phyloP scores from a whole-genome alignment of 805 yeast genomes.

The Suhomyces faveliae region DNA sequence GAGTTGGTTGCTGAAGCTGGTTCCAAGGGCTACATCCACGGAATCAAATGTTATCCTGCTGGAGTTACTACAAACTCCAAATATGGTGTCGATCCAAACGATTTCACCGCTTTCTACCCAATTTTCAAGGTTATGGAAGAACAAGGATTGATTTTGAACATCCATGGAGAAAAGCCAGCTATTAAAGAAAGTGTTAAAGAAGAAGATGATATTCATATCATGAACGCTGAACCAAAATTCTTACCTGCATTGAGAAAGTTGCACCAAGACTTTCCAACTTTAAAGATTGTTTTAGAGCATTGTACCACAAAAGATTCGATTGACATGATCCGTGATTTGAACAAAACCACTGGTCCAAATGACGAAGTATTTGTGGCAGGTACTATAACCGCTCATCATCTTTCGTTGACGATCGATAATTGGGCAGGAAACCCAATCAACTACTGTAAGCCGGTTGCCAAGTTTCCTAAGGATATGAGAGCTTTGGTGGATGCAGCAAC shows the following conservation, averaged over 20 bases:
- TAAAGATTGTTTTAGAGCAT: constrained; percentile 88
- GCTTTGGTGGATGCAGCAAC: constrained; percentile 87
- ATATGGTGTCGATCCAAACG: constrained; percentile 91
- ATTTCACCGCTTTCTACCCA: constrained; percentile 85
- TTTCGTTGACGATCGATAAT: constrained; percentile 81
- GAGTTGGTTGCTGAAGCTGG: constrained; percentile 83
- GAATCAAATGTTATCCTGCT: constrained; percentile 97
- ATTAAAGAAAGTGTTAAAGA: constrained; percentile 47
- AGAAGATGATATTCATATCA: constrained; percentile 70
- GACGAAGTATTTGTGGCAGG: constrained; percentile 69
- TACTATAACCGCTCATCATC: constrained; percentile 93
- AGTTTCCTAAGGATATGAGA: constrained; percentile 77
- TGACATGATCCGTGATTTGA: constrained; percentile 68
- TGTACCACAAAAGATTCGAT: constrained; percentile 92
- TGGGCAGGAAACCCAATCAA: constrained; percentile 97
- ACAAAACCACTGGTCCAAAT: constrained; percentile 35
- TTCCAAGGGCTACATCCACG: constrained; percentile 61
- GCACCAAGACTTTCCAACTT: constrained; percentile 78
- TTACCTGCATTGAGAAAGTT: constrained; percentile 82
- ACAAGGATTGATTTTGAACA: constrained; percentile 71
- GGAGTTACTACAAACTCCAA: constrained; percentile 98
- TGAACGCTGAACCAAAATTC: constrained; percentile 92
- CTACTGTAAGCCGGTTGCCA: constrained; percentile 97
- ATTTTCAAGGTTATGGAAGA: constrained; percentile 85
- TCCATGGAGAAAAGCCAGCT: constrained; percentile 93